Conservation (phyloP, 164 flowering plant species). For the Stephania yunnanensis region DNA sequence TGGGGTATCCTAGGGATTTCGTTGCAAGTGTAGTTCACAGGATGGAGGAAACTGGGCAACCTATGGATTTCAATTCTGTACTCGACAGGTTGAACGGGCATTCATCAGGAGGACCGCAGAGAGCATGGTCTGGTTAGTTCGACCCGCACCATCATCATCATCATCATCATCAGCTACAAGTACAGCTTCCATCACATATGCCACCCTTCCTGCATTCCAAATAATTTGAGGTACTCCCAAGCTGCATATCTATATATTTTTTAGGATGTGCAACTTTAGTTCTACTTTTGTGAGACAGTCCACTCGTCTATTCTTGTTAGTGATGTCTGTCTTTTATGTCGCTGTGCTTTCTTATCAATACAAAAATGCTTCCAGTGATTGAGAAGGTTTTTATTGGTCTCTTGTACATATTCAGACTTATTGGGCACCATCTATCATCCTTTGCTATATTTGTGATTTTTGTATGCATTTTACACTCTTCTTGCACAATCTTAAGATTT, state of each 20-base stretch:
- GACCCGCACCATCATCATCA: background rate
- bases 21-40: conserved; percentile 58
- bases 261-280: background rate
- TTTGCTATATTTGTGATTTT: background rate
- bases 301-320: background rate
- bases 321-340: background rate
- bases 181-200: background rate
- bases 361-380: conserved; percentile 1
- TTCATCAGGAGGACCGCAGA: conserved; percentile 53
- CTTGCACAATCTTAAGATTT: background rate
- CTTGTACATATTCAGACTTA: background rate
- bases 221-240: background rate
- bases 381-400: background rate
- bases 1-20: conserved; percentile 84
- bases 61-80: conserved; percentile 72
- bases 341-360: background rate
- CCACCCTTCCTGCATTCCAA: background rate
- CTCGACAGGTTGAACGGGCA: conserved; percentile 79
- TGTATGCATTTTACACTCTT: background rate
- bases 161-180: background rate
- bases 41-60: conserved; percentile 82
- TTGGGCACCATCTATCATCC: background rate
- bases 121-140: conserved; percentile 52
- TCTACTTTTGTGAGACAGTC: background rate
- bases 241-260: background rate